Evolutionary conservation across 2,329 filamentous ascomycete species (phyloP).

Genomic region (Talaromyces marneffei): DNA sequence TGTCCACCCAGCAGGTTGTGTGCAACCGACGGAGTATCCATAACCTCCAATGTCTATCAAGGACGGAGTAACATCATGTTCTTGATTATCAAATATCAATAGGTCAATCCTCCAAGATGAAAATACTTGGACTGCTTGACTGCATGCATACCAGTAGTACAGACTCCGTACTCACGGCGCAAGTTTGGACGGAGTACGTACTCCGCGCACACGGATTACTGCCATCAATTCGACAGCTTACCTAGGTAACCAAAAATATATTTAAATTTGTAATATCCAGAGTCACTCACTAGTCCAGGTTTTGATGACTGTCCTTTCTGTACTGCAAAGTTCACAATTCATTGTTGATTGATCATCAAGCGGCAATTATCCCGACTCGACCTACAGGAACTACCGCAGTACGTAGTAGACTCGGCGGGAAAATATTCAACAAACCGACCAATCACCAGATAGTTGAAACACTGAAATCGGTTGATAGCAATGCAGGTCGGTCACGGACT

Average conservation of each 20-base stretch:
- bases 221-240: too few relatives aligned
- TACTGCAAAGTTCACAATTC: background rate
- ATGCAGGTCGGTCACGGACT: background rate
- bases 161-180: background rate
- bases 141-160: background rate
- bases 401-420: background rate
- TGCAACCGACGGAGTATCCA: background rate
- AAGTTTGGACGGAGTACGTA: background rate
- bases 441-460: background rate
- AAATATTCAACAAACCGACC: background rate
- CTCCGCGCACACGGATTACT: too few relatives aligned
- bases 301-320: too few relatives aligned
- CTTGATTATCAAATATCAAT: too few relatives aligned
- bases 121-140: background rate
- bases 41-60: too few relatives aligned
- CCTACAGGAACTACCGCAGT: too few relatives aligned
- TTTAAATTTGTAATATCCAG: too few relatives aligned
- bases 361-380: background rate
- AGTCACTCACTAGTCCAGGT: too few relatives aligned
- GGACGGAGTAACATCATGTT: background rate
- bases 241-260: too few relatives aligned
- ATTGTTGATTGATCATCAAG: conserved; percentile 1
- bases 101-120: too few relatives aligned
- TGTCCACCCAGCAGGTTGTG: too few relatives aligned
- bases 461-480: background rate